Conservation (phyloP, 805 yeast genomes). For the Zygoascus ofunaensis region DNA sequence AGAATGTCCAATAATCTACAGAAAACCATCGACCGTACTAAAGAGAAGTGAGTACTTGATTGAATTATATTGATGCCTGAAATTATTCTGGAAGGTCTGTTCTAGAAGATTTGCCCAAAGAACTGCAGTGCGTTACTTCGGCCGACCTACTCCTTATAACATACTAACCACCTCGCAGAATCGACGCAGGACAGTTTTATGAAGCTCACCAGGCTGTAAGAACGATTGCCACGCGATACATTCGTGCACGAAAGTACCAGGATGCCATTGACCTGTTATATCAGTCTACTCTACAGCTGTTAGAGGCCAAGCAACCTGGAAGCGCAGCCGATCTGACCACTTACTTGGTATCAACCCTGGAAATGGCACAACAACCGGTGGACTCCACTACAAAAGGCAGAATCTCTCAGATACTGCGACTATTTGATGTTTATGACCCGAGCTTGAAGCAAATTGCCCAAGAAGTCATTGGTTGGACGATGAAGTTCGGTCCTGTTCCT, state of each 20-base stretch:
- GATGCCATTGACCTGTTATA: constrained; percentile 69
- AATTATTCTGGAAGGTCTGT: no score
- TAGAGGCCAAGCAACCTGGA: constrained; percentile 64
- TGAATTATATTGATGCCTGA: no score
- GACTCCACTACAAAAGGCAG: constrained; percentile 39
- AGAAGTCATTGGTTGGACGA: constrained; percentile 57
- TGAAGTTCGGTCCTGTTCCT: constrained; percentile 37
- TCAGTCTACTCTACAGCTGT: constrained; percentile 59
- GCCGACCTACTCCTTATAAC: no score
- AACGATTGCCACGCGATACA: constrained; percentile 80
- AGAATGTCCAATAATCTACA: no score
- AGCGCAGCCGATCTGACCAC: constrained; percentile 69
- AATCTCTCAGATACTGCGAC: constrained; percentile 34
- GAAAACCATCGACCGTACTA: constrained; percentile 17
- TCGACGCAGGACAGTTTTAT: constrained; percentile 68
- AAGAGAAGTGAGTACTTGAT: constrained; percentile 19
- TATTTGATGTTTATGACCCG: constrained; percentile 44
- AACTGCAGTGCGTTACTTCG: no score
- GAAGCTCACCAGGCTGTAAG: constrained; percentile 95
- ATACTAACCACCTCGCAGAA: no score
- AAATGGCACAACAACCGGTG: constrained; percentile 37
- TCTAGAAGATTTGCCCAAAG: no score
- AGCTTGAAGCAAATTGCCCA: constrained; percentile 58
- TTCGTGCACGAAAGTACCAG: constrained; percentile 52
- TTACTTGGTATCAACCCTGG: constrained; percentile 65